Evolutionary conservation across 1,284 basidiomycete species (phyloP).

Genomic region (Austropuccinia psidii): DNA sequence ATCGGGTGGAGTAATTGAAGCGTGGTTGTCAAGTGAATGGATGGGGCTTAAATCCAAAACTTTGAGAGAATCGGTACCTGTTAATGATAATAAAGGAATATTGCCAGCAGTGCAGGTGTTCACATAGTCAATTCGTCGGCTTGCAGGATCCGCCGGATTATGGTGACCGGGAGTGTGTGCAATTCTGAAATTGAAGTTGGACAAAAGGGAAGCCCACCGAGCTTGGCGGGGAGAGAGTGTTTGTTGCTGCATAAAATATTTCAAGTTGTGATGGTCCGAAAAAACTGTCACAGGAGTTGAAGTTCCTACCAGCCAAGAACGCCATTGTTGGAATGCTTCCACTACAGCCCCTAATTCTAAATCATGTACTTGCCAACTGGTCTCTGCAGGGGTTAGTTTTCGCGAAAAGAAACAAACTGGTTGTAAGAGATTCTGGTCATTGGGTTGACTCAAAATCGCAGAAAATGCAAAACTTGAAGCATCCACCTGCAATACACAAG

Average conservation of each 20-base stretch:
- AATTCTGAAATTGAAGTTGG: not conserved
- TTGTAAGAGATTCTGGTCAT: not conserved
- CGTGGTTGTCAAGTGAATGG: no score
- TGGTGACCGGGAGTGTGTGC: not conserved
- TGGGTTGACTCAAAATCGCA: not conserved
- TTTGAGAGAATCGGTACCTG: no score
- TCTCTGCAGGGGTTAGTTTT: conserved; percentile 1
- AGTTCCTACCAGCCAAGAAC: not conserved
- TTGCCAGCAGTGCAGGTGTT: not conserved
- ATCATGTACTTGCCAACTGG: conserved; percentile 18
- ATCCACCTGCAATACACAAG: not conserved
- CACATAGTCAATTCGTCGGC: not conserved
- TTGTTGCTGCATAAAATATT: not conserved
- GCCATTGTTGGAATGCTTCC: not conserved
- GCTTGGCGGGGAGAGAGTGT: not conserved
- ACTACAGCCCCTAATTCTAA: conserved; percentile 1
- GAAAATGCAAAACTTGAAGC: not conserved
- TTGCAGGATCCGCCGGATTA: not conserved
- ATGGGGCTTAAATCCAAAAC: not conserved
- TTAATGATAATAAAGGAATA: not conserved
- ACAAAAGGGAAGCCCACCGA: not conserved
- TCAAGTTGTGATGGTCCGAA: not conserved
- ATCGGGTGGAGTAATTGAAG: not conserved
- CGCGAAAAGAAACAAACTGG: not conserved
- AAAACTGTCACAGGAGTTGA: not conserved